These are phyloP conservation scores for Ceratobasidium sp. DNA, from an alignment of 1,284 basidiomycete genomes.

Conservation along the genomic window DNA sequence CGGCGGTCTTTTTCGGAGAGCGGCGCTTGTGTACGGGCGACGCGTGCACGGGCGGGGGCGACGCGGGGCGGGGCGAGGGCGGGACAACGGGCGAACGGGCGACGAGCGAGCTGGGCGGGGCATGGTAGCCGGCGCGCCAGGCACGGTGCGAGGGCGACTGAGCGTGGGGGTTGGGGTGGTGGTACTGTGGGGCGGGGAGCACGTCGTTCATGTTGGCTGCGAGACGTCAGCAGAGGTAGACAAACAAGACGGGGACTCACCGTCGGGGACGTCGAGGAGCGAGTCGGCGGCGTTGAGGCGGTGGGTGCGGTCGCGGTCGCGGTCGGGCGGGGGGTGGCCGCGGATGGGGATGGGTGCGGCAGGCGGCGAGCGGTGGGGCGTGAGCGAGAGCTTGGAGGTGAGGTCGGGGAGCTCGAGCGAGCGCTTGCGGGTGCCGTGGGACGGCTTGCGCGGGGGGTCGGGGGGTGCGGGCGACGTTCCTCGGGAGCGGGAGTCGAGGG, in stretches of 20 bases:
- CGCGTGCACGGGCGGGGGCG: constrained; percentile 1
- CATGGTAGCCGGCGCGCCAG: constrained; percentile 29
- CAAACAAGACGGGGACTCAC: neutral
- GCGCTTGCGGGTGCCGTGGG: constrained; percentile 76
- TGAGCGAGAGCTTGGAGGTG: constrained; percentile 68
- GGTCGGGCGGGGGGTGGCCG: constrained; percentile 57
- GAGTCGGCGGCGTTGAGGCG: constrained; percentile 51
- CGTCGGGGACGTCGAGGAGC: constrained; percentile 53
- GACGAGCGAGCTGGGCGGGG: constrained; percentile 34
- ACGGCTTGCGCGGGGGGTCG: constrained; percentile 52
- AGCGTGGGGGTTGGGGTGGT: constrained; percentile 55
- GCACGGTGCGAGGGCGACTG: constrained; percentile 25
- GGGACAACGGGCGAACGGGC: constrained; percentile 24
- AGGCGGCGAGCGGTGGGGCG: constrained; percentile 58
- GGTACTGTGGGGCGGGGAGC: constrained; percentile 53
- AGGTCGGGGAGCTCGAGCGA: constrained; percentile 83
- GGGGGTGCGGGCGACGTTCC: constrained; percentile 32
- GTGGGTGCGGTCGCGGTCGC: constrained; percentile 55
- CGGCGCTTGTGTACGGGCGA: constrained; percentile 30
- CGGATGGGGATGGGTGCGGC: constrained; percentile 60
- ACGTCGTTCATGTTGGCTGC: constrained; percentile 49
- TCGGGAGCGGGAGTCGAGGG: constrained; percentile 36
- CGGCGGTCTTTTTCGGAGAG: constrained; percentile 56
- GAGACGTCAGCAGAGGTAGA: constrained; percentile 28
- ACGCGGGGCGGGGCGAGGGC: constrained; percentile 25